Evolutionary conservation across 495 filamentous ascomycete species (phyloP).

Genomic region (Aspergillus heteromorphus): DNA sequence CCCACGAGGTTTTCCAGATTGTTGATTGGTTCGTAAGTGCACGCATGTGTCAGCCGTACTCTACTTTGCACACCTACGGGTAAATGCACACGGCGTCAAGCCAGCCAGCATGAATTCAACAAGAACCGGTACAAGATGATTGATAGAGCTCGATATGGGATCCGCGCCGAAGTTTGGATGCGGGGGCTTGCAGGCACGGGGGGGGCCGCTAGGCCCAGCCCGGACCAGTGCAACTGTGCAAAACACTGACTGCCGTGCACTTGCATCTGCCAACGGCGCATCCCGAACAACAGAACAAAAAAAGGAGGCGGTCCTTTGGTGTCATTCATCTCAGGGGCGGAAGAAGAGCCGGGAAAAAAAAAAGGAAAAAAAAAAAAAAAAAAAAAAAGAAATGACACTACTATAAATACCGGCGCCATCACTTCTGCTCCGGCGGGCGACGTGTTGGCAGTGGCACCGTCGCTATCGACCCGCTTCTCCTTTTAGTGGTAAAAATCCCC

Average conservation of each 20-base stretch:
- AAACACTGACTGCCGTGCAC: background rate
- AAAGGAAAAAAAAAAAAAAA: too few relatives aligned
- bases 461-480: slow-evolving; percentile 24
- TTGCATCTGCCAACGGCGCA: too few relatives aligned
- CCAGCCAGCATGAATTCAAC: too few relatives aligned
- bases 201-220: background rate
- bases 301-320: background rate
- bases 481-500: slow-evolving; percentile 23
- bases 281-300: too few relatives aligned
- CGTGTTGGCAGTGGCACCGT: background rate
- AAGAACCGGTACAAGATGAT: too few relatives aligned
- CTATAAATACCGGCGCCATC: background rate
- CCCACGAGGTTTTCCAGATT: too few relatives aligned
- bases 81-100: too few relatives aligned
- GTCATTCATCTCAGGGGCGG: background rate
- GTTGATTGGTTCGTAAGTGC: too few relatives aligned
- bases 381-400: background rate
- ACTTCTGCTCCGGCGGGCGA: background rate
- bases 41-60: too few relatives aligned
- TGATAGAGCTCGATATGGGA: too few relatives aligned
- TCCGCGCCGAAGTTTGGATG: background rate
- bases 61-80: too few relatives aligned
- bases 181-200: slow-evolving; percentile 2
- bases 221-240: background rate
- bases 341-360: background rate